Percentiles rank a stretch among this genome's conserved stretches.
These are phyloP conservation scores for Sabuloglossum arenarium DNA, from an alignment of 495 filamentous ascomycete species.

Conservation along the genomic window DNA sequence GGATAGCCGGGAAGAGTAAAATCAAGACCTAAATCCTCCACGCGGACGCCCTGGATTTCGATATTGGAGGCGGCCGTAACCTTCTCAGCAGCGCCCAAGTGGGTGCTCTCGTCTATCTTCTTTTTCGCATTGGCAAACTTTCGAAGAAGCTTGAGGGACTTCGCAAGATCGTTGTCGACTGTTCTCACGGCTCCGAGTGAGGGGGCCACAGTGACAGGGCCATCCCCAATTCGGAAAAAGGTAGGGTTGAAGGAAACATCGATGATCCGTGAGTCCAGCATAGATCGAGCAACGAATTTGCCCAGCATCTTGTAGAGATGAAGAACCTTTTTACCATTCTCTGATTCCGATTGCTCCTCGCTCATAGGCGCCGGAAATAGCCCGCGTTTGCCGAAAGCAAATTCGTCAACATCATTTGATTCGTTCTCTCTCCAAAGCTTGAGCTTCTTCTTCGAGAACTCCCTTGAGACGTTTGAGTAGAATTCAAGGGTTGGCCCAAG, in stretches of 20 bases:
- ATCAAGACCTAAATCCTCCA: slow-evolving; percentile 81
- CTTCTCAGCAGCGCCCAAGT: slow-evolving; percentile 45
- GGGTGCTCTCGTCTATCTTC: slow-evolving; percentile 46
- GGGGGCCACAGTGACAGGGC: slow-evolving; percentile 47
- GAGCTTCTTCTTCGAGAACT: slow-evolving; percentile 90
- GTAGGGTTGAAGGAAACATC: slow-evolving; percentile 95
- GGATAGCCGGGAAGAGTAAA: slow-evolving; percentile 92
- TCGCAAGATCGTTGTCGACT: slow-evolving; percentile 72
- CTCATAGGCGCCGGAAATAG: slow-evolving; percentile 89
- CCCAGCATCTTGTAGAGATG: slow-evolving; percentile 85
- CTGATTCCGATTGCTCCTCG: slow-evolving; percentile 46
- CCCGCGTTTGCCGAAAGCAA: slow-evolving; percentile 66
- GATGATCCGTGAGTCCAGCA: slow-evolving; percentile 96
- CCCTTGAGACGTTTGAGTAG: slow-evolving; percentile 92
- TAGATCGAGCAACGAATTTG: slow-evolving; percentile 92
- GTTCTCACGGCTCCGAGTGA: slow-evolving; percentile 82
- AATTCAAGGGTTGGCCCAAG: slow-evolving; percentile 95
- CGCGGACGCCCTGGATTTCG: slow-evolving; percentile 43
- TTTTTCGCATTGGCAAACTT: slow-evolving; percentile 71
- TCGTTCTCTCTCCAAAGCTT: slow-evolving; percentile 94
- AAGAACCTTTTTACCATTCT: slow-evolving; percentile 64
- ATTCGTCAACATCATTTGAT: slow-evolving; percentile 51
- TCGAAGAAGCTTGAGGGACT: slow-evolving; percentile 71
- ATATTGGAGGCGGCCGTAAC: slow-evolving; percentile 43
- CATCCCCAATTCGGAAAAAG: slow-evolving; percentile 87